phyloP scores from a whole-genome alignment of 495 filamentous ascomycete species.

The Sordaria brevicollis region DNA sequence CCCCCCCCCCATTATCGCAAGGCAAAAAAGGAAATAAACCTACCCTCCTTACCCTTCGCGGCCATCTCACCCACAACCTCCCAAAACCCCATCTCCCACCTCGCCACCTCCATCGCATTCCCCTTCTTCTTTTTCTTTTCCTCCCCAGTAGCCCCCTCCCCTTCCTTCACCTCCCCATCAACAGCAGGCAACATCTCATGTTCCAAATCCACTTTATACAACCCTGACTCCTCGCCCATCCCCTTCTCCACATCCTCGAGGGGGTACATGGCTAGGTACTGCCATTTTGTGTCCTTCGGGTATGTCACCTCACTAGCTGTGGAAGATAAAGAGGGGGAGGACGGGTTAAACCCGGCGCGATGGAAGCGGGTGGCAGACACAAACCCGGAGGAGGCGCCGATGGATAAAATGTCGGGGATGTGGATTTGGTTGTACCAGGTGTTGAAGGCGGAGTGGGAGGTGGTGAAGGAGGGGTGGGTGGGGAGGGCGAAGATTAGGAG shows the following conservation, averaged over 20 bases:
- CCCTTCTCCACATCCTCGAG: neutral
- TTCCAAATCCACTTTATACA: neutral
- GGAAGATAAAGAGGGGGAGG: neutral
- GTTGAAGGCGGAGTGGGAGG: neutral
- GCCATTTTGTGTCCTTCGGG: neutral
- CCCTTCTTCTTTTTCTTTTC: no score
- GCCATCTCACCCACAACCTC: neutral
- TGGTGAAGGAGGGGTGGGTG: neutral
- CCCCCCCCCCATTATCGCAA: no score
- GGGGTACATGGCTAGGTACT: neutral
- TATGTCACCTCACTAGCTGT: neutral
- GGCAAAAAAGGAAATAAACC: no score
- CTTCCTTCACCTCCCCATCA: no score
- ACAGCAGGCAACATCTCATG: neutral
- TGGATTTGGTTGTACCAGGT: neutral
- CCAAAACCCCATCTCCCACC: neutral
- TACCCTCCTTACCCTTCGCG: no score
- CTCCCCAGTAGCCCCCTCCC: no score
- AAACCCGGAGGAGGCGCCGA: neutral
- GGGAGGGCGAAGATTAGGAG: neutral
- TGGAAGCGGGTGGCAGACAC: neutral
- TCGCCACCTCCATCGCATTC: neutral
- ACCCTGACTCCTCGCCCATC: neutral
- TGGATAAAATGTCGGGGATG: neutral
- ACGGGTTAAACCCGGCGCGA: neutral